These are phyloP conservation scores for Rhytidiadelphus loreus DNA, from an alignment of 225 moss, liverwort and hornwort species.

Conservation along the genomic window DNA sequence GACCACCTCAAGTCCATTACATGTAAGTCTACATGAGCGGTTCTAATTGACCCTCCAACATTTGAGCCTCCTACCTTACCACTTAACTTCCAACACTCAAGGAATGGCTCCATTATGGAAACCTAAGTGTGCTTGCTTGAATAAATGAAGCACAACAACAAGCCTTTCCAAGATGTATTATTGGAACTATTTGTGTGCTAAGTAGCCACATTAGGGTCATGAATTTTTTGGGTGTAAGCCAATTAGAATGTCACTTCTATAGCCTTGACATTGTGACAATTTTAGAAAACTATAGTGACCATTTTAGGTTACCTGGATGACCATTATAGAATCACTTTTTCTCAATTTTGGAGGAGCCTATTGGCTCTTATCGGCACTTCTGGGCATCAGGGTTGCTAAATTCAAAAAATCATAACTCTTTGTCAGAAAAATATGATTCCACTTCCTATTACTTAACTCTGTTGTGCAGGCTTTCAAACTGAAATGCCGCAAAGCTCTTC, in stretches of 20 bases:
- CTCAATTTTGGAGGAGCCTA: neutral
- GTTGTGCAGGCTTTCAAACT: neutral
- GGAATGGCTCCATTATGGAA: neutral
- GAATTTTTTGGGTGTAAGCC: too few relatives aligned
- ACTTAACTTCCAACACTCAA: neutral
- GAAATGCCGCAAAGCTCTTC: neutral
- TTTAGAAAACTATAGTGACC: too few relatives aligned
- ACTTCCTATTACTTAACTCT: neutral
- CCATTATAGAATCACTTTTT: neutral
- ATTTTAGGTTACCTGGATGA: neutral
- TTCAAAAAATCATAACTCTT: neutral
- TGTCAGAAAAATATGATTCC: neutral
- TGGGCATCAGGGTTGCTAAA: neutral
- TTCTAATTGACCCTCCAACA: too few relatives aligned
- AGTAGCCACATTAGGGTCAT: neutral
- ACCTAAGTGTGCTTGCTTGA: fast-evolving
- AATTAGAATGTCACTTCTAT: neutral
- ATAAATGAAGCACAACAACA: neutral
- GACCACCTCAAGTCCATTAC: too few relatives aligned
- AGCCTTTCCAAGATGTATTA: neutral
- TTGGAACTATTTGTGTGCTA: neutral
- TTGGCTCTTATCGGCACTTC: neutral
- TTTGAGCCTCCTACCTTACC: too few relatives aligned
- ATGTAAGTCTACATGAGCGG: too few relatives aligned
- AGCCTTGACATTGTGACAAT: too few relatives aligned